Conservation (phyloP, 2,329 filamentous ascomycete species). For the Aspergillus fumigatus region DNA sequence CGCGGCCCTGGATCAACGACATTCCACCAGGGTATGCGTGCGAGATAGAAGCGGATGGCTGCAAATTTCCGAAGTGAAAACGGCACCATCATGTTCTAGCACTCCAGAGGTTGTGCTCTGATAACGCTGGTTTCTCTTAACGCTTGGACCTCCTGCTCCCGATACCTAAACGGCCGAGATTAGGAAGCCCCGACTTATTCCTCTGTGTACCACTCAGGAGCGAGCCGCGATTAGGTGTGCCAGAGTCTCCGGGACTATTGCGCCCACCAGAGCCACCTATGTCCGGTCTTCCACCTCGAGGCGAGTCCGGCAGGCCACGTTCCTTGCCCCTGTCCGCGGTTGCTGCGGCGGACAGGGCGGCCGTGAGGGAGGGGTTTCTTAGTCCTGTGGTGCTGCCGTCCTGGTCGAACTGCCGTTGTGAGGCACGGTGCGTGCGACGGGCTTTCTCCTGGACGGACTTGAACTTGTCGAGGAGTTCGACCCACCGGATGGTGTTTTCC, state of each 20-base stretch:
- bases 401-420: constrained; percentile 43
- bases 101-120: neutral
- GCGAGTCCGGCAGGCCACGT: constrained; percentile 31
- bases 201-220: constrained; percentile 47
- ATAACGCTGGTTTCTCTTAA: constrained; percentile 16
- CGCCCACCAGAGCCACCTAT: constrained; percentile 11
- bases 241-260: constrained; percentile 35
- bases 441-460: constrained; percentile 83
- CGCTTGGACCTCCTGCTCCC: constrained; percentile 55
- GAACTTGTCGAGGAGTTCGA: constrained; percentile 91
- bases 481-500: constrained; percentile 83
- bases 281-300: constrained; percentile 14
- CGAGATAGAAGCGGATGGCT: no score
- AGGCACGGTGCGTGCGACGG: constrained; percentile 61
- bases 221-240: constrained; percentile 17
- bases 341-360: constrained; percentile 27
- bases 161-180: constrained; percentile 68
- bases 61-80: neutral
- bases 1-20: neutral
- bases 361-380: constrained; percentile 27
- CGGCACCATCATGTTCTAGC: neutral
- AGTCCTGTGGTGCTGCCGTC: constrained; percentile 49
- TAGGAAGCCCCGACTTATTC: constrained; percentile 59
- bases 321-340: constrained; percentile 27
- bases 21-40: neutral